Base-by-base conservation (phyloP, 345 rosid genomes). In the Mercurialis annua region DNA sequence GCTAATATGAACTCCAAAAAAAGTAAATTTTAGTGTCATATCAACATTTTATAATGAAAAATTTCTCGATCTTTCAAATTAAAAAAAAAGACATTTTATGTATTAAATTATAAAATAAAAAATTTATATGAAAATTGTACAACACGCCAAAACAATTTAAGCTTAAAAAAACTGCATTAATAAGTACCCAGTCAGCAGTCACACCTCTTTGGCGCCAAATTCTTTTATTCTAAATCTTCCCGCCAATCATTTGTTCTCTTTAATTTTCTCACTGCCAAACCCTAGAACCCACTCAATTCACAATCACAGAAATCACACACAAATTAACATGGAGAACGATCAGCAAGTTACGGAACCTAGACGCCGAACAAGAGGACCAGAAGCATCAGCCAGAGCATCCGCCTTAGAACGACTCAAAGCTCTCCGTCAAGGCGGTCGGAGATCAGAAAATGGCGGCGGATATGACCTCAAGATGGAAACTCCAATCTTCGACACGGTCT, bases 331-430 rank as follows among this genome's bases (percentile, higher is more conserved):
- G 85, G 71, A 55, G 10, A 91, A 80, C 58, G 96, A 87, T 18
- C 80, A 87, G 67, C 74, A 78, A 5, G 36, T 53, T 57, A 67
- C 40, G 20, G 75, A 42, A 34, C 74, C 77, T 31, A 75, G 86
- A 65, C 84, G 96, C 38, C 66, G 88, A 17, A 76, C 79, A 77
- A 75, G 89, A 23, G 90, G 92, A 1, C 53, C 73, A 0, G 90
- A 81, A 61, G 84, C 88, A 17, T 44, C 81, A 18, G 85, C 66
- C n/a, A 79, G 96, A 46, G 74, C 82, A 2, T 85, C 53, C 53
- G 92, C 92, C 36, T 80, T 94, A 38, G 92, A 88, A 77, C 80
- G 93, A 30, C 85, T 91, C 36, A 89, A 74, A 75, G 88, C 92
- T 65, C 69, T 89, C 17, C 90, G 91, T n/a, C 66, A 83, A 23